A percentile compares a stretch with the other conserved stretches of the same genome.
Conservation (phyloP, 805 yeast genomes). For the Tetrapisispora namnaoensis region DNA sequence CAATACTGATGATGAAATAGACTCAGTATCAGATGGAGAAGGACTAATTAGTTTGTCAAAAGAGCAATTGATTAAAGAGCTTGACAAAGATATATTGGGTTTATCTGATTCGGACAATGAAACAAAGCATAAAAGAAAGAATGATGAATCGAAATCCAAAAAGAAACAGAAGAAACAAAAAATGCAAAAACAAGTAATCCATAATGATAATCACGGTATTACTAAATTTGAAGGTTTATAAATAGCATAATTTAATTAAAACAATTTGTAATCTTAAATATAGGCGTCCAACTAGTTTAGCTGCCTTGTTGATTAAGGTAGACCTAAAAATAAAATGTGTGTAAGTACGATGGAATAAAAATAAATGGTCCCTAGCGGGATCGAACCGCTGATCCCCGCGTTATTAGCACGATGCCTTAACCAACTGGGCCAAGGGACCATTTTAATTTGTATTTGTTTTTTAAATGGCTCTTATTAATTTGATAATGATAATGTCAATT, state of each 20-base stretch:
- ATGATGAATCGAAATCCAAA: slow-evolving; percentile 22
- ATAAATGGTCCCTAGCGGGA: slow-evolving; percentile 26
- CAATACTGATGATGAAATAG: not conserved
- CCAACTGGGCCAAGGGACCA: slow-evolving; percentile 28
- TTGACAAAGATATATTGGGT: slow-evolving; percentile 20
- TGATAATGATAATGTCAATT: no score
- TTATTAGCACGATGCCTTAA: slow-evolving; percentile 29
- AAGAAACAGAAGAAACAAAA: slow-evolving; percentile 33
- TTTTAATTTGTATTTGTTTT: not conserved
- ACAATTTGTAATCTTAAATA: no score
- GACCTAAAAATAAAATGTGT: no score
- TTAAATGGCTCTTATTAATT: no score
- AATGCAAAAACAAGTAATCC: slow-evolving; percentile 16
- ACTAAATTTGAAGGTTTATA: slow-evolving; percentile 52
- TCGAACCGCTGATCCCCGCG: slow-evolving; percentile 30
- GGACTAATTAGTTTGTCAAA: slow-evolving; percentile 17
- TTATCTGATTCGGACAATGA: slow-evolving; percentile 10
- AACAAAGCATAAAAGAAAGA: slow-evolving; percentile 8
- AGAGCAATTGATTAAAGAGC: slow-evolving; percentile 27
- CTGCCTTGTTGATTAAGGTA: no score
- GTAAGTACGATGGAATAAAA: no score
- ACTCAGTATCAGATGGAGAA: slow-evolving; percentile 11
- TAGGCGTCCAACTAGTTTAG: no score
- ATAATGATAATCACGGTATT: slow-evolving; percentile 54
- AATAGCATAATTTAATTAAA: not conserved